Conservation (phyloP, 2,329 filamentous ascomycete species). For the Blastomyces emzantsi region DNA sequence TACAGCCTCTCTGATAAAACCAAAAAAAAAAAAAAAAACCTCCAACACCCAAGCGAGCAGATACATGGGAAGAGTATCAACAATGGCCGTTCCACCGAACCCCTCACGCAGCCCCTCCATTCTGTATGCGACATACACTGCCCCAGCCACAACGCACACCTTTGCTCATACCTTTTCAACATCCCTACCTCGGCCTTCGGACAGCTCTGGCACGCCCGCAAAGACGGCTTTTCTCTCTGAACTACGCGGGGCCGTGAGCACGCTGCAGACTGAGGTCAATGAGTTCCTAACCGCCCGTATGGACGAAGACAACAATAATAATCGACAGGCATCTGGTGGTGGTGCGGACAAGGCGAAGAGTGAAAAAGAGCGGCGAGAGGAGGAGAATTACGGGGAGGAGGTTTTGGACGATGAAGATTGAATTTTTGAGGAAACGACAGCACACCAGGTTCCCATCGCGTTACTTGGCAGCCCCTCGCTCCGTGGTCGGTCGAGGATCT, state of each 20-base stretch:
- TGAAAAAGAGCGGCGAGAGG: constrained; percentile 35
- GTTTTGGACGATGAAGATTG: constrained; percentile 55
- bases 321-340: constrained; percentile 22
- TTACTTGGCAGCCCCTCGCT: neutral
- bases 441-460: neutral
- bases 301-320: constrained; percentile 48
- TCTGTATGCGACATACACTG: constrained; percentile 20
- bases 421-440: neutral
- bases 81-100: constrained; percentile 16
- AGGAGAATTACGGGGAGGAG: constrained; percentile 74
- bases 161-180: constrained; percentile 28
- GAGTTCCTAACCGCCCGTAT: constrained; percentile 52
- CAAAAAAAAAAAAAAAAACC: too few species aligned
- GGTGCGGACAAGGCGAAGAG: constrained; percentile 18
- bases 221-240: constrained; percentile 48
- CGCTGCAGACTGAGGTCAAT: constrained; percentile 52
- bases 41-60: constrained; percentile 1
- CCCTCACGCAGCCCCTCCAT: constrained; percentile 12
- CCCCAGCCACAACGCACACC: constrained; percentile 25
- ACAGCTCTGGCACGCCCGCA: constrained; percentile 21
- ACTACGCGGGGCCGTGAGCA: constrained; percentile 41
- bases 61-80: neutral
- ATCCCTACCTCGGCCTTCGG: constrained; percentile 15
- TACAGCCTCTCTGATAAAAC: neutral
- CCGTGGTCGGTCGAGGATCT: neutral